A percentile compares a stretch with the other conserved stretches of the same genome.
These are phyloP conservation scores for Trichoderma breve DNA, from an alignment of 2,329 filamentous ascomycete species.

Conservation along the genomic window DNA sequence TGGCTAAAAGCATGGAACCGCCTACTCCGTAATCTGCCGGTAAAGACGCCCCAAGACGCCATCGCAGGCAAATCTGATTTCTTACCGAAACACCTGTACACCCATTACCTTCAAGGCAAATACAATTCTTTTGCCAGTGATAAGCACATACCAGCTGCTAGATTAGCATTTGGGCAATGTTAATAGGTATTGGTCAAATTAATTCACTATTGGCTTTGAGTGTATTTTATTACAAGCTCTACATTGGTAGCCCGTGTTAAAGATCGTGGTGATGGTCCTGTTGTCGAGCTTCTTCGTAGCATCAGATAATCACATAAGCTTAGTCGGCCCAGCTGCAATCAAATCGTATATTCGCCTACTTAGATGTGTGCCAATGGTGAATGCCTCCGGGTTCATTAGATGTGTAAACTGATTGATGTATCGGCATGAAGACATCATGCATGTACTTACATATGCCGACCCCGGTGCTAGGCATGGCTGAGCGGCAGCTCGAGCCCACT, in stretches of 20 bases:
- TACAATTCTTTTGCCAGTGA: not conserved
- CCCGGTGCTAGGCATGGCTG: not conserved
- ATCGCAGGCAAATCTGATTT: not conserved
- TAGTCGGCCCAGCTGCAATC: not conserved
- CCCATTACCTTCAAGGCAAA: not conserved
- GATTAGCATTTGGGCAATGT: not conserved
- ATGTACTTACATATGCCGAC: not conserved
- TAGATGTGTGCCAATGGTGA: not conserved
- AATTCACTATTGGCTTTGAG: not conserved
- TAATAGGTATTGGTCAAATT: not conserved
- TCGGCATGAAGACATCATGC: not conserved
- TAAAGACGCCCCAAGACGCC: not conserved
- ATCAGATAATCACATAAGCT: not conserved
- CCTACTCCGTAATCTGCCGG: not conserved
- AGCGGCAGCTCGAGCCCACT: not conserved
- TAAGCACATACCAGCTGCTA: not conserved
- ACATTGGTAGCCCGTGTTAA: not conserved
- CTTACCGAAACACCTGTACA: not conserved
- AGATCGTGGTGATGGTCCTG: not conserved
- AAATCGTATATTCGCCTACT: not conserved
- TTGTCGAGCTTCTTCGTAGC: not conserved
- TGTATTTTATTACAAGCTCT: not conserved
- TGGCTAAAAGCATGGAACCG: not conserved
- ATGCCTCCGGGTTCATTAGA: not conserved
- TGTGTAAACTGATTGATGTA: not conserved